A percentile compares a stretch with the other conserved stretches of the same genome.
Evolutionary conservation across 129 eudicot genomes (phyloP).

Genomic region (Flaveria bidentis): DNA sequence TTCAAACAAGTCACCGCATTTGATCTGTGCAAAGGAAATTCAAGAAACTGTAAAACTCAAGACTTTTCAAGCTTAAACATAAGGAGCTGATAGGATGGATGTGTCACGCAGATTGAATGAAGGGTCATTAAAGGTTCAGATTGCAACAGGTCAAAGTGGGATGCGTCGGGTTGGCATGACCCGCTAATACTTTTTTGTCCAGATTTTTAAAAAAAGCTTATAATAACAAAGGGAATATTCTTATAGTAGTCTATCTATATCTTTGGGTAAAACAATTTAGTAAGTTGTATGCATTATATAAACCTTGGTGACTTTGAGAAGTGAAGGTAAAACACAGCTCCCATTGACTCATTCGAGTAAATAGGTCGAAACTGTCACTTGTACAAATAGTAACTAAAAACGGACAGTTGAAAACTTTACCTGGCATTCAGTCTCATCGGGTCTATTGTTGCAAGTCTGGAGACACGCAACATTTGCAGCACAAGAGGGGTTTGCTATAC

Average conservation of each 20-base stretch:
- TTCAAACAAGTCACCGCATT: conserved; percentile 92
- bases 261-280: neutral
- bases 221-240: neutral
- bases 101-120: neutral
- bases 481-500: conserved; percentile 92
- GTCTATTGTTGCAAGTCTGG: conserved; percentile 91
- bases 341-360: neutral
- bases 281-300: neutral
- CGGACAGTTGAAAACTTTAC: conserved; percentile 28
- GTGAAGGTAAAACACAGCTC: neutral
- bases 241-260: neutral
- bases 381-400: neutral
- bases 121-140: neutral
- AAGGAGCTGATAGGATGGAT: neutral
- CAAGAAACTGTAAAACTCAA: neutral
- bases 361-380: neutral
- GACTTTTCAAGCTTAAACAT: neutral
- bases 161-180: neutral
- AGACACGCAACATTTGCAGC: conserved; percentile 97
- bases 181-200: neutral
- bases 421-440: conserved; percentile 97
- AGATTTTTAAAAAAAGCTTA: neutral
- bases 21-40: conserved; percentile 56
- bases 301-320: neutral
- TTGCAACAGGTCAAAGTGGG: neutral